Conservation (phyloP, 805 yeast species). For the Yarrowia sp. region DNA sequence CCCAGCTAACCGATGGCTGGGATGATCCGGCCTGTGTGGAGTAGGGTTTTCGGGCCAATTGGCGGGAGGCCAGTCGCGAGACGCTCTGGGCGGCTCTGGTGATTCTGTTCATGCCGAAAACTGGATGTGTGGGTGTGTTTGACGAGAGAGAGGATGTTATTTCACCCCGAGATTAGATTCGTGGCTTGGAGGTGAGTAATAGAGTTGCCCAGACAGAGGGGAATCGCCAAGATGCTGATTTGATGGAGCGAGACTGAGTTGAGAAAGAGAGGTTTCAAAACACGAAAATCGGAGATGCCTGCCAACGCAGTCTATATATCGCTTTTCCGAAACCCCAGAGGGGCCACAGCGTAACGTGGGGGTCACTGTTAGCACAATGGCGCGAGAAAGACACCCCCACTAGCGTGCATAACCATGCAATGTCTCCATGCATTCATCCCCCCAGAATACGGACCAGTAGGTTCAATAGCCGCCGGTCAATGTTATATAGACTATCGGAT, state of each 20-base stretch:
- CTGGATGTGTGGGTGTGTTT: background rate
- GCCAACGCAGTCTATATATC: conserved; percentile 1
- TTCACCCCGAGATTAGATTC: conserved; percentile 13
- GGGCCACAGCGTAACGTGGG: conserved; percentile 1
- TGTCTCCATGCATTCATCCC: conserved; percentile 1
- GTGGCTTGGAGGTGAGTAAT: conserved; percentile 30
- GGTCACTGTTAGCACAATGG: conserved; percentile 3
- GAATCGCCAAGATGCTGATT: background rate
- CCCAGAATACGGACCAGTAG: conserved; percentile 18
- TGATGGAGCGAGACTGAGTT: too few relatives aligned
- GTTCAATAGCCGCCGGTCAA: conserved; percentile 22
- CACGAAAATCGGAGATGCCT: too few relatives aligned
- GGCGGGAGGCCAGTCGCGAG: conserved; percentile 29
- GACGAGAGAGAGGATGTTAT: background rate
- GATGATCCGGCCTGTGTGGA: conserved; percentile 26
- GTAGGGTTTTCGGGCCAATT: conserved; percentile 9
- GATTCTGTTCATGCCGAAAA: conserved; percentile 28
- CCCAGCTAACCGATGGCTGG: conserved; percentile 20
- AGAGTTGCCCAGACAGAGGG: conserved; percentile 14
- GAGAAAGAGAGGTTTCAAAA: too few relatives aligned
- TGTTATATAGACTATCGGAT: background rate
- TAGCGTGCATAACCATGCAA: conserved; percentile 24
- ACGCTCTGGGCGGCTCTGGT: conserved; percentile 35
- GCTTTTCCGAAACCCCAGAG: background rate
- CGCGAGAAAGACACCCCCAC: conserved; percentile 28